These are phyloP conservation scores for Ogataea henricii DNA, from an alignment of 805 yeast species.

Conservation along the genomic window DNA sequence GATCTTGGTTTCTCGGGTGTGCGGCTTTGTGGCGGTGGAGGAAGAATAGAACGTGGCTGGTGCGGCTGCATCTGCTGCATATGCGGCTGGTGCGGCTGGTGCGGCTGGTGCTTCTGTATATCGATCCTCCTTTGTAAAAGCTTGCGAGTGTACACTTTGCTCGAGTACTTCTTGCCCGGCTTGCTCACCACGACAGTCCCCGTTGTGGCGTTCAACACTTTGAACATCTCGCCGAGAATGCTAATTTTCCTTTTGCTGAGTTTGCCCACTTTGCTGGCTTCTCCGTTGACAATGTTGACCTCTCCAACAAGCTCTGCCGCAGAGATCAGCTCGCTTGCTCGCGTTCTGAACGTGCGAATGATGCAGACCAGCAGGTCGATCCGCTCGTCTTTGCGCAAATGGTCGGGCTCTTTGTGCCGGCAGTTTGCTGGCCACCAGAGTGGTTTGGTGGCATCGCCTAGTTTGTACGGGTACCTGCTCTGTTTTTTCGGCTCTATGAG, in stretches of 20 bases:
- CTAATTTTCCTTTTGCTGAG: conserved; percentile 25
- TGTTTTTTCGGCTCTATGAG: conserved; percentile 68
- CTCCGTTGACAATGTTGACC: conserved; percentile 18
- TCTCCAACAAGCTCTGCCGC: conserved; percentile 30
- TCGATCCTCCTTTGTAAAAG: conserved; percentile 13
- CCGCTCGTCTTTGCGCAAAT: conserved; percentile 60
- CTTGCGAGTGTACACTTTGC: conserved; percentile 25
- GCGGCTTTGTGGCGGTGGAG: conserved; percentile 1
- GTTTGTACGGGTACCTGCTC: conserved; percentile 60
- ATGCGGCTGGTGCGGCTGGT: conserved; percentile 1
- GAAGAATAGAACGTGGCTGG: conserved; percentile 2
- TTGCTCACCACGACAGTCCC: conserved; percentile 26
- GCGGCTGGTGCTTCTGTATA: conserved; percentile 1
- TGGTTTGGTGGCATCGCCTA: conserved; percentile 52
- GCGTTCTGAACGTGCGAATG: conserved; percentile 28
- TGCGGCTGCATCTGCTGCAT: background rate
- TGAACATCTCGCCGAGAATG: conserved; percentile 30
- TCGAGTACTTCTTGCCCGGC: conserved; percentile 36
- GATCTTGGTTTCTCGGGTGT: conserved; percentile 3
- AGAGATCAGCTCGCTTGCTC: conserved; percentile 23
- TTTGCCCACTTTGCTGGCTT: conserved; percentile 20
- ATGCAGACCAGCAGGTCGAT: conserved; percentile 48
- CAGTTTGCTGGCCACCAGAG: conserved; percentile 70
- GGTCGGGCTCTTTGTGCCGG: conserved; percentile 74
- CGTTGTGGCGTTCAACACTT: conserved; percentile 17